Conservation (phyloP, 805 yeast species). For the Nakazawaea anatomiae region DNA sequence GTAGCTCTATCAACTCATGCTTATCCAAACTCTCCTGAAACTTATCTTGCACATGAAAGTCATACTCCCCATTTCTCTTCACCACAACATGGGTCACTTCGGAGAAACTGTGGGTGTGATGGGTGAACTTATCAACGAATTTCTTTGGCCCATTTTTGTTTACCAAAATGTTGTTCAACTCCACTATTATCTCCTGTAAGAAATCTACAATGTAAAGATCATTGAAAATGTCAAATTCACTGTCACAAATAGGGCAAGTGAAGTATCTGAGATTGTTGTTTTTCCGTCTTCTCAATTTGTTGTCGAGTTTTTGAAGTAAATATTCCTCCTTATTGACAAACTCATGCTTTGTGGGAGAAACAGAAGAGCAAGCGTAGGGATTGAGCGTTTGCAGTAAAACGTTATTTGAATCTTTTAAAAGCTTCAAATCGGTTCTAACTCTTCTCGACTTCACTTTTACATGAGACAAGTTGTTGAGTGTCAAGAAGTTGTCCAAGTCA, state of each 20-base stretch:
- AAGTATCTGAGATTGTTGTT: slow-evolving; percentile 25
- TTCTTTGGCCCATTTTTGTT: background rate
- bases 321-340: slow-evolving; percentile 13
- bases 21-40: background rate
- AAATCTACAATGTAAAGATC: slow-evolving; percentile 27
- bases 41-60: slow-evolving; percentile 1
- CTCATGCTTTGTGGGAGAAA: slow-evolving; percentile 11
- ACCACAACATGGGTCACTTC: slow-evolving; percentile 4
- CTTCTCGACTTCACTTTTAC: slow-evolving; percentile 13
- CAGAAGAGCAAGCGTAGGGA: slow-evolving; percentile 15
- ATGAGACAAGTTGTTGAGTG: slow-evolving; percentile 19
- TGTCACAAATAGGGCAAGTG: slow-evolving; percentile 28
- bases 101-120: background rate
- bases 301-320: slow-evolving; percentile 9
- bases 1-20: slow-evolving; percentile 1
- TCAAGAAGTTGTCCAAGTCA: slow-evolving; percentile 24
- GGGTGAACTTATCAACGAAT: background rate
- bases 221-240: slow-evolving; percentile 24
- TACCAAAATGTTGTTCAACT: background rate
- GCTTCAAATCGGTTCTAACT: slow-evolving; percentile 16
- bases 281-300: slow-evolving; percentile 13
- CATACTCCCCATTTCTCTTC: slow-evolving; percentile 1
- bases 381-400: slow-evolving; percentile 7
- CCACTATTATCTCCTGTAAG: slow-evolving; percentile 16
- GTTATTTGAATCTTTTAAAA: slow-evolving; percentile 8